These are phyloP conservation scores for Exophiala phaeomuriformis DNA, from an alignment of 2,329 filamentous ascomycete species.

Conservation along the genomic window DNA sequence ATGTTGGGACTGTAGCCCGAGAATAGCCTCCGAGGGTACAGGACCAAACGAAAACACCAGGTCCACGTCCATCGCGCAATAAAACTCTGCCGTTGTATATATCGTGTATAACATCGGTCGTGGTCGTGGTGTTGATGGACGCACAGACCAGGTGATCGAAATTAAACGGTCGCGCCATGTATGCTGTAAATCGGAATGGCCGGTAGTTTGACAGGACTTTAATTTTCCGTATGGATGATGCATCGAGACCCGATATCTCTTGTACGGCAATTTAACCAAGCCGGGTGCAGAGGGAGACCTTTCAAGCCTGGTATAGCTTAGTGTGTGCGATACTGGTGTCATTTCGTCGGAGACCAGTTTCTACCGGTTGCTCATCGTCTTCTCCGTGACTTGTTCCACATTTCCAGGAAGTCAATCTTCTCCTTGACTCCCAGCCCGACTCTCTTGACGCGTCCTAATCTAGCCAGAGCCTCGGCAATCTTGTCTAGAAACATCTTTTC, in stretches of 20 bases:
- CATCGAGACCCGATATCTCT: neutral
- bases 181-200: neutral
- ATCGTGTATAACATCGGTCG: neutral
- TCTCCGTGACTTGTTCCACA: constrained; percentile 49
- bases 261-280: too few relatives aligned
- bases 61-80: too few relatives aligned
- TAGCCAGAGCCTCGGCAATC: constrained; percentile 77
- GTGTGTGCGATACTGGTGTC: too few relatives aligned
- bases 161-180: constrained; percentile 2
- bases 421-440: constrained; percentile 77
- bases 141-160: constrained; percentile 12
- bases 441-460: constrained; percentile 78
- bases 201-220: neutral
- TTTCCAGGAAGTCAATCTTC: constrained; percentile 72
- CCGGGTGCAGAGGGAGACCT: too few relatives aligned
- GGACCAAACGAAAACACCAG: too few relatives aligned
- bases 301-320: too few relatives aligned
- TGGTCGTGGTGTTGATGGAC: neutral
- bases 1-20: too few relatives aligned
- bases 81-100: neutral
- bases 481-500: constrained; percentile 68
- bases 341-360: neutral
- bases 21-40: too few relatives aligned
- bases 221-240: neutral
- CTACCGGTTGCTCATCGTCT: constrained; percentile 12